Evolutionary conservation across 768 basidiomycete genomes (phyloP), one percentile per base, ranked within the genome.

Genomic region (Obba rivulosa): DNA sequence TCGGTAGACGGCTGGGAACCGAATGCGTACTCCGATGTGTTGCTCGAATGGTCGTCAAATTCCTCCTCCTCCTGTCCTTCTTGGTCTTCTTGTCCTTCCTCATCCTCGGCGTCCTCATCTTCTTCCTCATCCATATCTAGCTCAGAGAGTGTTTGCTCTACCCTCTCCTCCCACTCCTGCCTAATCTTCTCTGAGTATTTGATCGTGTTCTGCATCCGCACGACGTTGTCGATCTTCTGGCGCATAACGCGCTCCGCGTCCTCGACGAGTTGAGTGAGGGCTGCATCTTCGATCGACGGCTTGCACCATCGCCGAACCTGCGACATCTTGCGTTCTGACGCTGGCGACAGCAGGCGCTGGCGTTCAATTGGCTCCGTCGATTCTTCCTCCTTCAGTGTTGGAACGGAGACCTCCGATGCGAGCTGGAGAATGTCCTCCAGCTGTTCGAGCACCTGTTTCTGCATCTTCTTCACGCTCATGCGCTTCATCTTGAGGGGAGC

Each of bases 151-250:
- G 75, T 77, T 57, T 80, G 77, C 51, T 82, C 85, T 13, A 96
- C 85, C 57, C 80, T 83, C 60, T 89, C 87, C 67, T 97, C 87
- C 94, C 95, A 98, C 68, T 98, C 96, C 58, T 87, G 86, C 72
- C 95, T 84, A 24, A 96, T 89, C 70, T 94, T 95, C 72, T 98
- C 96, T 35, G 92, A 85, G 66, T 98, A 98, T 46, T 90, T 77
- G 57, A 99, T 93, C 17, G 93, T 97, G 62, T 95, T 96, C 67
- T 95, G 91, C 83, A 99, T 83, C 34, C 96, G 83, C 53, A 92
- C 87, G 42, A 97, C 90, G 56, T 87, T 92, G 65, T 94, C 93
- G 54, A 93, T 80, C 75, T 99, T 99, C 67, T 90, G 85, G 25
- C 90, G 76, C 78, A 94, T 88, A 43, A 94, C 77, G 31, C 89